phyloP scores from a whole-genome alignment of 1,284 basidiomycete species.

The Cystobasidium sp. region DNA sequence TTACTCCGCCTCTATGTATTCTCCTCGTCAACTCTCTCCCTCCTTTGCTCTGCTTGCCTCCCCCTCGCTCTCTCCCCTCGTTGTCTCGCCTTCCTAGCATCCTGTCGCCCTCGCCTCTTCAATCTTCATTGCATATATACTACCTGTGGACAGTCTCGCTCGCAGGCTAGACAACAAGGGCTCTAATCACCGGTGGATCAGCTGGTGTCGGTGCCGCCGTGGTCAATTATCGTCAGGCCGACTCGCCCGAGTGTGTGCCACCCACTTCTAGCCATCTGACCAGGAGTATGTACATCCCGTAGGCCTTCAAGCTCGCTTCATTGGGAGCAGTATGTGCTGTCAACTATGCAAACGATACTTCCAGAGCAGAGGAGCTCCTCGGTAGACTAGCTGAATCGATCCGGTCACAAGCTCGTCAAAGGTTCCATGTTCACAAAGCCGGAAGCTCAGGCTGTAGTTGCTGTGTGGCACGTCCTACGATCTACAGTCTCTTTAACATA shows the following conservation, averaged over 20 bases:
- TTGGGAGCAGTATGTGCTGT: constrained; percentile 47
- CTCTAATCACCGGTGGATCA: constrained; percentile 50
- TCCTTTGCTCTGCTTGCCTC: too few relatives aligned
- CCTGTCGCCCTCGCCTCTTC: too few relatives aligned
- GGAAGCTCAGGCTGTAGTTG: constrained; percentile 44
- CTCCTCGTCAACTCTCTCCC: too few relatives aligned
- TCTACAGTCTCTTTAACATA: not conserved
- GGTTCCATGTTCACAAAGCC: constrained; percentile 47
- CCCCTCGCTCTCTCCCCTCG: too few relatives aligned
- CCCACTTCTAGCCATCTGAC: too few relatives aligned
- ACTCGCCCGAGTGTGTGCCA: not conserved
- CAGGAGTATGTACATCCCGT: too few relatives aligned
- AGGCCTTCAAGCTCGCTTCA: constrained; percentile 44
- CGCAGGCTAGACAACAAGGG: not conserved
- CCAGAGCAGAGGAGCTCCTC: constrained; percentile 48
- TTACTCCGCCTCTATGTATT: too few relatives aligned
- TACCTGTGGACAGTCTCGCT: too few relatives aligned
- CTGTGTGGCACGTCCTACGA: not conserved
- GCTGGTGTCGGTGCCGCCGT: constrained; percentile 47
- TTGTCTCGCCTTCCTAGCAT: too few relatives aligned
- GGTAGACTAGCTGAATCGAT: constrained; percentile 41
- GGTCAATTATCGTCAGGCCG: not conserved
- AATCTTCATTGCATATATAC: too few relatives aligned
- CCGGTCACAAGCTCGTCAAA: constrained; percentile 47
- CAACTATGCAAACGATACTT: constrained; percentile 49